These are phyloP conservation scores for Stachybotrys elegans DNA, from an alignment of 2,329 filamentous ascomycete genomes.

Conservation along the genomic window DNA sequence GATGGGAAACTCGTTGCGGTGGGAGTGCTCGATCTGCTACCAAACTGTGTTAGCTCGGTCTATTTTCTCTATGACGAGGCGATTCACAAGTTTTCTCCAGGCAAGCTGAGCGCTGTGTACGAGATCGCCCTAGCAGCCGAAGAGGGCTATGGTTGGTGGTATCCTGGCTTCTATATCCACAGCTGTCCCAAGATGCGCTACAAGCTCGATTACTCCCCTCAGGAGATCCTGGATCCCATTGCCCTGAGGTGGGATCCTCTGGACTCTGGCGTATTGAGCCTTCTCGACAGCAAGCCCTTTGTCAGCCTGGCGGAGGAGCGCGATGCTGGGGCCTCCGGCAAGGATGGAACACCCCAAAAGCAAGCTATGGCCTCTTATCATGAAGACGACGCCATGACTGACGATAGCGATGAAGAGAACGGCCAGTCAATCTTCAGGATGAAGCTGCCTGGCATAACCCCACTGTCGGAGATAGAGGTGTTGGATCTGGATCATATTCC, in stretches of 20 bases:
- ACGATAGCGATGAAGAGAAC: conserved; percentile 13
- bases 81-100: conserved; percentile 63
- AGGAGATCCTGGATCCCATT: conserved; percentile 68
- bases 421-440: conserved; percentile 47
- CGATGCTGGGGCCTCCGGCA: not conserved
- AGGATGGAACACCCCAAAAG: not conserved
- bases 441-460: conserved; percentile 63
- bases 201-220: conserved; percentile 74
- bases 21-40: conserved; percentile 71
- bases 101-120: conserved; percentile 69
- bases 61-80: conserved; percentile 80
- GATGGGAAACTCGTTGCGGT: conserved; percentile 73
- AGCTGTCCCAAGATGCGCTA: conserved; percentile 79
- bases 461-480: conserved; percentile 44
- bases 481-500: conserved; percentile 56
- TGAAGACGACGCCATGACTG: conserved; percentile 2
- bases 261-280: conserved; percentile 41
- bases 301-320: conserved; percentile 39
- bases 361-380: conserved; percentile 4
- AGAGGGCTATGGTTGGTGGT: conserved; percentile 69
- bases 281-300: conserved; percentile 53
- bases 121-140: conserved; percentile 69
- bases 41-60: conserved; percentile 72
- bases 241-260: conserved; percentile 58
- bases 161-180: conserved; percentile 78